These are phyloP conservation scores for Paecilomyces variotii DNA, from an alignment of 2,329 filamentous ascomycete species.

Conservation along the genomic window DNA sequence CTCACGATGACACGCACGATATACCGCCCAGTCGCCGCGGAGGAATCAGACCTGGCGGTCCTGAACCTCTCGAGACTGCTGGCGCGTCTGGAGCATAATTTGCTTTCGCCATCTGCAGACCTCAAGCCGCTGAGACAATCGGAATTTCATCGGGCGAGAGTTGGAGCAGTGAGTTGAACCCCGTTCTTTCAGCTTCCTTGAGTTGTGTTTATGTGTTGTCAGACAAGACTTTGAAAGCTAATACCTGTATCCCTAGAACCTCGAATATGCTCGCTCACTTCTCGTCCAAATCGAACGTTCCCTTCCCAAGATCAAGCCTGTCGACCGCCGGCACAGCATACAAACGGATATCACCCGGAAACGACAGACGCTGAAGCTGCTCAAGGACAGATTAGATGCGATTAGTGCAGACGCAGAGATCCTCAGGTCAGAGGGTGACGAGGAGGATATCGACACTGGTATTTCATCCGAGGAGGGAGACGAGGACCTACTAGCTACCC, in stretches of 20 bases:
- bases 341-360: conserved; percentile 34
- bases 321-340: conserved; percentile 30
- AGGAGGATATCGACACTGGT: conserved; percentile 1
- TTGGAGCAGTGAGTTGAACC: conserved; percentile 27
- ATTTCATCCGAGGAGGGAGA: conserved; percentile 13
- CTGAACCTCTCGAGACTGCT: conserved; percentile 36
- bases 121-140: conserved; percentile 29
- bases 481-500: conserved; percentile 20
- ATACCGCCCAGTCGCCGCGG: not conserved
- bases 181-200: not conserved
- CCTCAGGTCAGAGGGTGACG: conserved; percentile 1
- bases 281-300: conserved; percentile 34
- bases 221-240: not conserved
- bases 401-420: conserved; percentile 18
- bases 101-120: conserved; percentile 32
- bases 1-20: not conserved
- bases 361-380: conserved; percentile 23
- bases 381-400: conserved; percentile 26
- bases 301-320: conserved; percentile 31
- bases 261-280: conserved; percentile 37
- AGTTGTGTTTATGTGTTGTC: not conserved
- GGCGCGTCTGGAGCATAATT: conserved; percentile 34
- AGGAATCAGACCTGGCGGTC: not conserved
- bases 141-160: conserved; percentile 35
- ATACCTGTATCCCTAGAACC: conserved; percentile 24